Evolutionary conservation across 495 filamentous ascomycete genomes (phyloP).

Genomic region (Neurospora sp.): DNA sequence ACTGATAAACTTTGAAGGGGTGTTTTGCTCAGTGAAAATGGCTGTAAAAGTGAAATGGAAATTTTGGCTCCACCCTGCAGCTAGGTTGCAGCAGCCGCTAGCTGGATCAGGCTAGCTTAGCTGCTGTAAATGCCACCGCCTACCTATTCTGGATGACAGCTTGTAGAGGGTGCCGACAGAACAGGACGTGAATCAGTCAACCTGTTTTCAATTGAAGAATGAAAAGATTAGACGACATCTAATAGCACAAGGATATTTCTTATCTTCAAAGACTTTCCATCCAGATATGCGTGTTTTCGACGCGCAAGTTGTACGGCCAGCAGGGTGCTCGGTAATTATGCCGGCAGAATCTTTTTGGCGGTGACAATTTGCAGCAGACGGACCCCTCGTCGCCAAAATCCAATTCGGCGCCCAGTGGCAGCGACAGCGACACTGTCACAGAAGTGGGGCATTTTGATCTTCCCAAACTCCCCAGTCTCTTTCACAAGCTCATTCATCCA

Average conservation of each 20-base stretch:
- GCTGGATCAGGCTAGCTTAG: background rate
- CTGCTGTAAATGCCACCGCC: background rate
- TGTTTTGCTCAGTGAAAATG: background rate
- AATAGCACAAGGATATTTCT: background rate
- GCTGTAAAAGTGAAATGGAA: slow-evolving; percentile 4
- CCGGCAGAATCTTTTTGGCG: background rate
- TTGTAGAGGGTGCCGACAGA: background rate
- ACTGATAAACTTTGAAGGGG: background rate
- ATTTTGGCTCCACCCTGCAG: slow-evolving; percentile 16
- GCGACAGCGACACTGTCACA: background rate
- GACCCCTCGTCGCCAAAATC: background rate
- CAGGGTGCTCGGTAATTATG: background rate
- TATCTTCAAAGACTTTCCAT: background rate
- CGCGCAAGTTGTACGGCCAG: background rate
- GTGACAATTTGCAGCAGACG: background rate
- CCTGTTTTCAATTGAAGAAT: background rate
- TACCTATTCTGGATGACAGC: background rate
- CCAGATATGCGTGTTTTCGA: background rate
- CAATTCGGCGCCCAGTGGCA: background rate
- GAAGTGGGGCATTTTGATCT: background rate
- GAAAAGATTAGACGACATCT: background rate
- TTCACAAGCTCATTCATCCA: background rate
- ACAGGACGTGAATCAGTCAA: background rate
- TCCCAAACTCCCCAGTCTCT: background rate
- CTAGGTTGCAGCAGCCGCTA: background rate